A percentile compares a stretch with the other conserved stretches of the same genome.
Conservation (phyloP, 495 filamentous ascomycete species). For the Letharia lupina region DNA sequence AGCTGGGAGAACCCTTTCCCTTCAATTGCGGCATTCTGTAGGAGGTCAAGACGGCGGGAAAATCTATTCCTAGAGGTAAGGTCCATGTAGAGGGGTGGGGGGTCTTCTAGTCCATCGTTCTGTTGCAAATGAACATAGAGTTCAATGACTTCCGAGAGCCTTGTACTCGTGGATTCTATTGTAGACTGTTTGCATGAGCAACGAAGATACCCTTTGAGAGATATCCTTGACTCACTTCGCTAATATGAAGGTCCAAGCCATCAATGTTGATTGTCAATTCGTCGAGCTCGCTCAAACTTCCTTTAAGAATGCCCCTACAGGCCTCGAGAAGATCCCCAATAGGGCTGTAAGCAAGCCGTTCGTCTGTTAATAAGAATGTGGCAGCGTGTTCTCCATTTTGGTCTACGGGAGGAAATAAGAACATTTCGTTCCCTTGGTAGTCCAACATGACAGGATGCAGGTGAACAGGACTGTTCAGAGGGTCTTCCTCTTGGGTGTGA, state of each 20-base stretch:
- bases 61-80: constrained; percentile 46
- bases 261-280: constrained; percentile 62
- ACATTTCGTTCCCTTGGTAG: constrained; percentile 61
- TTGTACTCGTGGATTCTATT: constrained; percentile 25
- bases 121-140: constrained; percentile 48
- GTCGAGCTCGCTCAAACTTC: constrained; percentile 57
- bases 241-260: constrained; percentile 58
- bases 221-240: constrained; percentile 50
- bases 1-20: constrained; percentile 54
- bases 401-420: constrained; percentile 58
- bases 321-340: constrained; percentile 54
- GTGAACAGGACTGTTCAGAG: not conserved
- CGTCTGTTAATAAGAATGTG: constrained; percentile 65
- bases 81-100: constrained; percentile 48
- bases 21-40: constrained; percentile 41
- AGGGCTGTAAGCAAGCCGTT: constrained; percentile 46
- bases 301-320: constrained; percentile 56
- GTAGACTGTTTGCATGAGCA: constrained; percentile 10
- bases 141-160: constrained; percentile 50
- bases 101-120: constrained; percentile 49
- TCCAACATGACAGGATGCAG: constrained; percentile 50
- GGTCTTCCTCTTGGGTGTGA: not conserved
- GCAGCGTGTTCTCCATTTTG: constrained; percentile 51
- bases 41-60: constrained; percentile 36
- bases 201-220: not conserved